These are phyloP conservation scores for Escallonia rubra DNA, from an alignment of 129 eudicot genomes.

Conservation along the genomic window DNA sequence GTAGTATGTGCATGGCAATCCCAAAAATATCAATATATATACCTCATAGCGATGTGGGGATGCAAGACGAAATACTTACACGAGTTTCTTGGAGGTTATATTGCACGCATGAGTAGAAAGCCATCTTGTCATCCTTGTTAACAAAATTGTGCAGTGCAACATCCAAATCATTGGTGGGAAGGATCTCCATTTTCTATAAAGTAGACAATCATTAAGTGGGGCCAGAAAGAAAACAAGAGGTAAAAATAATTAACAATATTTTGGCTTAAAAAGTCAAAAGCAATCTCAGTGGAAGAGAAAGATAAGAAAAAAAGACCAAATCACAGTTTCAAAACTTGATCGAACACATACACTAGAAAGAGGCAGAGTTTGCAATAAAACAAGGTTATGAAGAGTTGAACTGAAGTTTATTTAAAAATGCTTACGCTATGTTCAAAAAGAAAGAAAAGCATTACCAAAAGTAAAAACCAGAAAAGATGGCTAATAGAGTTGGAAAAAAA, in stretches of 20 bases:
- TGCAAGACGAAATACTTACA: conserved; percentile 38
- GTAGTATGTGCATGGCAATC: background rate
- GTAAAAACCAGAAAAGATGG: background rate
- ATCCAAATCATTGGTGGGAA: conserved; percentile 93
- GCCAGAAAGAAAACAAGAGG: background rate
- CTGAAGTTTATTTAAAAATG: too few relatives aligned
- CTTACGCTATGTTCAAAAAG: background rate
- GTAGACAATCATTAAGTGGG: background rate
- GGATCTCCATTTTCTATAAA: conserved; percentile 96
- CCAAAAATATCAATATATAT: background rate
- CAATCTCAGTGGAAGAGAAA: too few relatives aligned
- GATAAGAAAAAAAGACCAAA: too few relatives aligned
- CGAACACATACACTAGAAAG: too few relatives aligned
- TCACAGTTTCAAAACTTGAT: too few relatives aligned
- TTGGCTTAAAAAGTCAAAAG: background rate
- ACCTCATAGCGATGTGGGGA: background rate
- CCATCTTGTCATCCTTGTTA: conserved; percentile 89
- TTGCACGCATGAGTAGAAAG: conserved; percentile 74
- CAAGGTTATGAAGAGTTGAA: too few relatives aligned
- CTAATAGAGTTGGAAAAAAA: too few relatives aligned
- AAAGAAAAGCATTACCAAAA: background rate
- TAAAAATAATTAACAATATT: background rate
- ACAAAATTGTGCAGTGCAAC: conserved; percentile 90
- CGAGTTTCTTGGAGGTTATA: conserved; percentile 96
- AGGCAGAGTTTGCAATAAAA: too few relatives aligned